Evolutionary conservation across 495 filamentous ascomycete species (phyloP), one percentile per base, ranked within the genome.

Genomic region (Cercophora samala): DNA sequence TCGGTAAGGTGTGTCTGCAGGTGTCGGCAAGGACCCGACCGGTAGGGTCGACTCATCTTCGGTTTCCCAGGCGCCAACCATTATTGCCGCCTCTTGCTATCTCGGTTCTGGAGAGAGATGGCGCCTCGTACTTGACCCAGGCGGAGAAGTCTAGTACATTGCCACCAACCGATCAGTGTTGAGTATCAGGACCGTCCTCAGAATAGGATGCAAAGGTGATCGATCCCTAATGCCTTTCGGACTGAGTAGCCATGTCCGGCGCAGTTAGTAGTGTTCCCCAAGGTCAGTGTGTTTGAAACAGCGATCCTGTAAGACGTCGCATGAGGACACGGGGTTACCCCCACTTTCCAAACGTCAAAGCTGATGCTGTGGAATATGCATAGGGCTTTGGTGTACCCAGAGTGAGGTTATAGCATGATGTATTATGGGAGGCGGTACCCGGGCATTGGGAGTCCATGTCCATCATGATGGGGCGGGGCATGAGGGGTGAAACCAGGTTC

Each of bases 1-100:
- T 69, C 88, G 81, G 68, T 87, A 89, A 6, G 89, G 87, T 18
- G 87, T 89, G 53, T 88, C 86, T 22, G 85, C 81, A 21, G 90
- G 90, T 58, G 88, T 86, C 32, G 91, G 89, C 37, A 93, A 78
- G 22, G 83, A 79, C 23, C 76, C 80, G 58, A 83, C 77, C 69
- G 80, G 77, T 67, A 69, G 75, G 64, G 71, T 78, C 72, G 82
- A 77, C 76, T 86, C 85, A 65, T 85, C 80, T 63, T 85, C 84
- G n/a, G 82, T 85, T 71, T 85, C 82, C 83, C 84, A 83, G 26
- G 76, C 76, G 62, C 76, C 74, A 81, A 85, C 83, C 24, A 65
- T 78, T 64, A 29, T 17, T 19, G 58, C 18, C 25, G 26, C 42
- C 6, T 52, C 18, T 60, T 52, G 29, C 18, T 21, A n/a, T 60